These are phyloP conservation scores for Pichia sp. DNA, from an alignment of 1,139 yeast genomes.

Conservation along the genomic window DNA sequence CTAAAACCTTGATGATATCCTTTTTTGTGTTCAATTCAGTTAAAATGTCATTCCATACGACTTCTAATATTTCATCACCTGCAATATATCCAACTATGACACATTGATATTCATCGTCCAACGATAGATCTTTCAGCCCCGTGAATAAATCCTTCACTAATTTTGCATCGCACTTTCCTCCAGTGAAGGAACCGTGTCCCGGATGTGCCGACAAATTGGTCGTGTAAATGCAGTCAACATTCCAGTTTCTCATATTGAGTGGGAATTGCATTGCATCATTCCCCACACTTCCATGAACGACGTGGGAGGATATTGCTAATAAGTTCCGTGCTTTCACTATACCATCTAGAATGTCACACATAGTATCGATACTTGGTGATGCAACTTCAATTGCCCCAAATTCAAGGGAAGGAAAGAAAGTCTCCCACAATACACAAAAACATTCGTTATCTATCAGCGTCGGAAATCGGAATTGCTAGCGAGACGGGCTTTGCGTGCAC, in stretches of 20 bases:
- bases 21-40: constrained; percentile 6
- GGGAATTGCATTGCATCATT: constrained; percentile 65
- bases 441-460: no score
- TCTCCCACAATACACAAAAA: no score
- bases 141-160: constrained; percentile 32
- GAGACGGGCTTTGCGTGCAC: no score
- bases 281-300: constrained; percentile 68
- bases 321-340: constrained; percentile 22
- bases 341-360: not conserved
- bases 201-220: constrained; percentile 69
- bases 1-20: constrained; percentile 40
- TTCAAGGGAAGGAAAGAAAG: no score
- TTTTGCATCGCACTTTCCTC: constrained; percentile 32
- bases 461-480: no score
- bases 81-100: constrained; percentile 63
- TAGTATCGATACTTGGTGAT: not conserved
- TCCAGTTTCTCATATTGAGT: constrained; percentile 62
- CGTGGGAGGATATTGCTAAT: constrained; percentile 58
- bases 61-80: constrained; percentile 42
- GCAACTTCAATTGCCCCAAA: no score
- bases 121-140: constrained; percentile 32
- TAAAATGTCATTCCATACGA: constrained; percentile 35
- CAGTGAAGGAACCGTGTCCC: constrained; percentile 54
- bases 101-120: constrained; percentile 43
- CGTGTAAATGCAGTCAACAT: constrained; percentile 62